phyloP scores from a whole-genome alignment of 2,329 filamentous ascomycete species.

The Talaromyces sp. region DNA sequence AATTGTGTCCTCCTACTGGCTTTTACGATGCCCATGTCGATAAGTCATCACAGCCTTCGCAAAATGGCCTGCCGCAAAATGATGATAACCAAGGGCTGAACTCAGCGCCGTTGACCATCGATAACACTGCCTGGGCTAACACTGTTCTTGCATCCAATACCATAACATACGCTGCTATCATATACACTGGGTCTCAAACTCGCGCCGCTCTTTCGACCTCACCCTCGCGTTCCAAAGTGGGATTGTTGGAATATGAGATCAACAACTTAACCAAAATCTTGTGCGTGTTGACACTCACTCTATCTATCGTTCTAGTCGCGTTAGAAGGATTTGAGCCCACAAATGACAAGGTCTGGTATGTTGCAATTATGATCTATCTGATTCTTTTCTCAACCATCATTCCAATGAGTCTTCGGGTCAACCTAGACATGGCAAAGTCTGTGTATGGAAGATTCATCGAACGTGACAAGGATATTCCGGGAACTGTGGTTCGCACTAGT shows the following conservation, averaged over 20 bases:
- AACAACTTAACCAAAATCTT: slow-evolving; percentile 96
- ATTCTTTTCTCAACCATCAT: slow-evolving; percentile 99
- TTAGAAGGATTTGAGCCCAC: slow-evolving; percentile 73
- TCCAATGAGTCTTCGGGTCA: slow-evolving; percentile 93
- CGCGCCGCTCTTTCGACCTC: slow-evolving; percentile 91
- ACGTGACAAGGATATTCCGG: slow-evolving; percentile 83
- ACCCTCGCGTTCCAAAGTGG: slow-evolving; percentile 88
- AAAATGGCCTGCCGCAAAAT: slow-evolving; percentile 19
- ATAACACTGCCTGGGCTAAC: slow-evolving; percentile 98
- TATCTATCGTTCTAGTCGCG: slow-evolving; percentile 87
- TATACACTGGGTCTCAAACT: slow-evolving; percentile 94
- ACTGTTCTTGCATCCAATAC: slow-evolving; percentile 94
- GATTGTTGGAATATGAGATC: slow-evolving; percentile 91
- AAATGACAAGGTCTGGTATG: slow-evolving; percentile 72
- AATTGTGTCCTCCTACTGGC: slow-evolving; percentile 63
- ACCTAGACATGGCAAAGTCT: slow-evolving; percentile 94
- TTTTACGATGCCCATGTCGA: slow-evolving; percentile 50
- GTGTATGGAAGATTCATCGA: slow-evolving; percentile 97
- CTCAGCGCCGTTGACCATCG: slow-evolving; percentile 79
- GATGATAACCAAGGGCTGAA: slow-evolving; percentile 40
- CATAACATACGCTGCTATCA: slow-evolving; percentile 81
- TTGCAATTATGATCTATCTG: slow-evolving; percentile 96
- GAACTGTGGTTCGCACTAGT: slow-evolving; percentile 90
- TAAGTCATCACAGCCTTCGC: slow-evolving; percentile 23
- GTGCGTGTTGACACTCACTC: slow-evolving; percentile 79